Evolutionary conservation across 2,329 filamentous ascomycete species (phyloP), one percentile per base, ranked within the genome.

Genomic region (Neonectria neomacrospora): DNA sequence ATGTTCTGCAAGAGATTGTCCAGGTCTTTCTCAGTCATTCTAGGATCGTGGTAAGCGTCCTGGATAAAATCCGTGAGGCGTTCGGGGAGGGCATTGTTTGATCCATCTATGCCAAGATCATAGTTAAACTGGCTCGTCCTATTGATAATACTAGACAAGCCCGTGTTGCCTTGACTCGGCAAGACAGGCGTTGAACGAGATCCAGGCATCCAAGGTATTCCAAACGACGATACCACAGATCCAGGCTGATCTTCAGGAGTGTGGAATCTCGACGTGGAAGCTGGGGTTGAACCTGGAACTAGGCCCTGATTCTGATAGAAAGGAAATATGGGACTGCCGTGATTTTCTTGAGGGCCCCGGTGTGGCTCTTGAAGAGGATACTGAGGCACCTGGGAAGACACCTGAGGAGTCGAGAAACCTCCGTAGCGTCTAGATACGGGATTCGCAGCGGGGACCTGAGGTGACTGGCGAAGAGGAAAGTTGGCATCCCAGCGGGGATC

Each of bases 1-100:
- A 94, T 94, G 64, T 92, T 93, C 47, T 88, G 83, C 11, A 95
- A 79, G 5, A 95, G 79, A 26, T 88, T 83, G 66, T 91, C 86
- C 59, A 95, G 86, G 71, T 94, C 90, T 62, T 91, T 84, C n/a
- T 85, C 76, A 2, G 77, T 80, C 55, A 81, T 75, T 34, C 75
- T 71, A 10, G 80, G 74, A 58, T 81, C 78, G 6, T 81, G 74
- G 18, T 75, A 74, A 18, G 73, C 72, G 56, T 79, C 77, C 23
- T 79, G 67, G 28, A 81, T 51, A 42, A 76, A 76, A 53, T 72
- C 68, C n/a, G 67, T 61, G 8, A 83, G 52, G 7, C 76, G 72
- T 3, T 73, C 61, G 7, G 75, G 66, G 6, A 84, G 69, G 0
- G 79, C 71, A 22, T 78, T 74, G 2, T 82, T 80, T n/a, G 69